A percentile compares a stretch with the other conserved stretches of the same genome.
phyloP scores from a whole-genome alignment of 371 early-diverging fungal species.

The Vavraia culicis region DNA sequence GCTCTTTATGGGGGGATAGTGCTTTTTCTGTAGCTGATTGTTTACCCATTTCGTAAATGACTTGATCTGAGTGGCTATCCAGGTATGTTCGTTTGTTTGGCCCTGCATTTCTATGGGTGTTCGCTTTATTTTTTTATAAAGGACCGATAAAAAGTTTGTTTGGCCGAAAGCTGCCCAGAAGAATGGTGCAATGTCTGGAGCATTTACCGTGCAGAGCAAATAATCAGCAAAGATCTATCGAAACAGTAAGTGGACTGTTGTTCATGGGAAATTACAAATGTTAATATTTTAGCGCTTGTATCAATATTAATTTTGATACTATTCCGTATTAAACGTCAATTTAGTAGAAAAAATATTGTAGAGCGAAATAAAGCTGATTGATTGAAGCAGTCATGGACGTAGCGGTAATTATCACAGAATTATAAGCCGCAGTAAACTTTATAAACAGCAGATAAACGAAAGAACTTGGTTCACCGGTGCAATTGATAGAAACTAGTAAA shows the following conservation, averaged over 20 bases:
- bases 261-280: too few species aligned
- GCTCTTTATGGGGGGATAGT: conserved; percentile 49
- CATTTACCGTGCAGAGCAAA: background rate
- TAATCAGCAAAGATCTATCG: background rate
- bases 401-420: too few species aligned
- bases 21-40: conserved; percentile 51
- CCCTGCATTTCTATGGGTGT: background rate
- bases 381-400: too few species aligned
- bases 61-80: conserved; percentile 49
- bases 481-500: too few species aligned
- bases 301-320: too few species aligned
- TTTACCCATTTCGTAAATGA: conserved; percentile 60
- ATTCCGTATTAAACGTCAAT: too few species aligned
- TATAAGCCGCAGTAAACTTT: too few species aligned
- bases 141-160: conserved; percentile 9
- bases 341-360: too few species aligned
- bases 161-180: background rate
- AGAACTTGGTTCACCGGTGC: too few species aligned
- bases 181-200: conserved; percentile 10
- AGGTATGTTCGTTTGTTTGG: conserved; percentile 17
- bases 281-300: too few species aligned
- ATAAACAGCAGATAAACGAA: too few species aligned
- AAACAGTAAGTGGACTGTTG: conserved; percentile 1
- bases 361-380: too few species aligned
- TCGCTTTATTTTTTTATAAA: background rate